Percentiles rank a stretch among this genome's conserved stretches.
Conservation (phyloP, 2,329 filamentous ascomycete genomes). For the Pyrenophora seminiperda region DNA sequence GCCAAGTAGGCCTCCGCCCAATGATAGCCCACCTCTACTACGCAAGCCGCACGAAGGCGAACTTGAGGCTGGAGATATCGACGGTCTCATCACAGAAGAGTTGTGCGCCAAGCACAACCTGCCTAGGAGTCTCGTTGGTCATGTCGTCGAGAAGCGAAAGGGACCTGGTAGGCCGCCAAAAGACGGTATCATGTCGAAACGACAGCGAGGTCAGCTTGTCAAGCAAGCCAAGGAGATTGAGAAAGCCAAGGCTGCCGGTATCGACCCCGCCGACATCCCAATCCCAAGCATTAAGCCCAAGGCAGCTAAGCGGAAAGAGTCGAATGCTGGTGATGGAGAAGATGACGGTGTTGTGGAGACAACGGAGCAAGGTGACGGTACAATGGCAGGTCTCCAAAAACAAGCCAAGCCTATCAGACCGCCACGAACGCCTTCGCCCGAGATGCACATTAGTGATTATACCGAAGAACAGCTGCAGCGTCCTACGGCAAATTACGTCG, state of each 20-base stretch:
- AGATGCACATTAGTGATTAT: slow-evolving; percentile 67
- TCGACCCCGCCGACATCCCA: slow-evolving; percentile 46
- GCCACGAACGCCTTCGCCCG: slow-evolving; percentile 64
- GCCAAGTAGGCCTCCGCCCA: slow-evolving; percentile 30
- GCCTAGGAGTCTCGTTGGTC: slow-evolving; percentile 46
- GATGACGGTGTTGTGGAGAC: slow-evolving; percentile 42
- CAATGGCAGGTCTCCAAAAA: slow-evolving; percentile 49
- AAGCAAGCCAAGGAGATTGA: slow-evolving; percentile 61
- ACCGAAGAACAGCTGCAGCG: slow-evolving; percentile 77
- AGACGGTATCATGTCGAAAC: slow-evolving; percentile 82
- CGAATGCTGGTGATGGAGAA: slow-evolving; percentile 45
- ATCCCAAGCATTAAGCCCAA: slow-evolving; percentile 44
- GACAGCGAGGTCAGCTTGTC: slow-evolving; percentile 69
- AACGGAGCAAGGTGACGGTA: slow-evolving; percentile 46
- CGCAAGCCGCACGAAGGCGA: slow-evolving; percentile 38
- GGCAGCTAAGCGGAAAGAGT: slow-evolving; percentile 44
- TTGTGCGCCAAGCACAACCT: slow-evolving; percentile 50
- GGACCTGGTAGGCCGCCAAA: slow-evolving; percentile 82
- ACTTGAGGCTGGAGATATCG: slow-evolving; percentile 40
- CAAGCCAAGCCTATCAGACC: slow-evolving; percentile 54
- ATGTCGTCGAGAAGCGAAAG: slow-evolving; percentile 65
- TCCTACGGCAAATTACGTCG: slow-evolving; percentile 66
- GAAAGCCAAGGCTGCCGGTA: slow-evolving; percentile 46
- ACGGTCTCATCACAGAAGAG: slow-evolving; percentile 44
- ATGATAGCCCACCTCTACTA: slow-evolving; percentile 35